phyloP scores from a whole-genome alignment of 805 yeast genomes.

The Starmerella stellata region DNA sequence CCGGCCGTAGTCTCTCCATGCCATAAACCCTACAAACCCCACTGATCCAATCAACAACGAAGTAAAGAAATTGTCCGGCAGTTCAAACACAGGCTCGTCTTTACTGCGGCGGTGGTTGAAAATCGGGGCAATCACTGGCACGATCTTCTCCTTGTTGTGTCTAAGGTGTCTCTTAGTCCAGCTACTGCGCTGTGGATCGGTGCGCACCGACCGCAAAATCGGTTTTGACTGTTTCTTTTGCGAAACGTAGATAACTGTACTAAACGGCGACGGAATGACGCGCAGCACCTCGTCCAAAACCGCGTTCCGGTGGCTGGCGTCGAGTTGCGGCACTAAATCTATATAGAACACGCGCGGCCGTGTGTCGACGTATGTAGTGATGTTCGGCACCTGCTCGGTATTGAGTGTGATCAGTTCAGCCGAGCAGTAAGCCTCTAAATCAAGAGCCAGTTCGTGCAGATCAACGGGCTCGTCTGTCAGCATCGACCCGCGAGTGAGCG shows the following conservation, averaged over 20 bases:
- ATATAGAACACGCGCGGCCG: slow-evolving; percentile 15
- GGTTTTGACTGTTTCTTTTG: slow-evolving; percentile 15
- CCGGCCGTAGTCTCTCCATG: slow-evolving; percentile 5
- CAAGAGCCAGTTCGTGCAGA: slow-evolving; percentile 16
- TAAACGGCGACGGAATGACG: slow-evolving; percentile 46
- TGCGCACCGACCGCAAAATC: slow-evolving; percentile 17
- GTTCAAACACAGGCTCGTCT: slow-evolving; percentile 11
- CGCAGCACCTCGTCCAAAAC: slow-evolving; percentile 35
- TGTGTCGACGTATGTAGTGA: slow-evolving; percentile 9
- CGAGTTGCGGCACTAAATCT: slow-evolving; percentile 10
- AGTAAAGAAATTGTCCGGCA: slow-evolving; percentile 16
- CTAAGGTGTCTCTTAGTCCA: slow-evolving; percentile 14
- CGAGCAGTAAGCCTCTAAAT: slow-evolving; percentile 16
- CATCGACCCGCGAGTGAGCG: slow-evolving; percentile 15
- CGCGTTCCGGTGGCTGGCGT: slow-evolving; percentile 31
- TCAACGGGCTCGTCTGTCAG: slow-evolving; percentile 13
- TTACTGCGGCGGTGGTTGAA: slow-evolving; percentile 7
- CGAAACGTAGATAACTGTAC: slow-evolving; percentile 42
- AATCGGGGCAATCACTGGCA: slow-evolving; percentile 17
- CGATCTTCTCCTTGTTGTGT: slow-evolving; percentile 5
- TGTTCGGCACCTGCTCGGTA: background rate
- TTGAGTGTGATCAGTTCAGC: slow-evolving; percentile 10
- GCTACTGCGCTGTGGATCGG: slow-evolving; percentile 18
- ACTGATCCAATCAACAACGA: slow-evolving; percentile 13
- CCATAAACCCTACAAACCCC: slow-evolving; percentile 8